Evolutionary conservation across 116 monocot genomes (phyloP), one percentile per base, ranked within the genome.

Genomic region (Trichopus zeylanicus): DNA sequence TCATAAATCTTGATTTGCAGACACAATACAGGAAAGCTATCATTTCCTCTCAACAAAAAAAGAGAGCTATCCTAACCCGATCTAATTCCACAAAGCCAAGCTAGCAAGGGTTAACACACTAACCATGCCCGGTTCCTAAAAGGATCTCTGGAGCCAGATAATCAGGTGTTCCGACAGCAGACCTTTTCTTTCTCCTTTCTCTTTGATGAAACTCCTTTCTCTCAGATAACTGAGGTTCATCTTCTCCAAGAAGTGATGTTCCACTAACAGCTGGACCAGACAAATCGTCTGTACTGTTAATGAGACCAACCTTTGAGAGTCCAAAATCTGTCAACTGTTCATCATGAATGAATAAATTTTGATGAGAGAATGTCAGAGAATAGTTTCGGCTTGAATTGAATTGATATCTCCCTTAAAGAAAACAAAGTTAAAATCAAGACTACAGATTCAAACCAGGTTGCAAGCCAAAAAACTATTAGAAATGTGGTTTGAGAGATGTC

Each of bases 151-250:
- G 97, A 47, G 97, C 97, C 60, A 98, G 68, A 82, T 98, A 98
- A 82, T 98, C 97, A 77, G 97, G 97, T 27, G 97, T 98, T 25
- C 97, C 97, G 38, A 98, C 97, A 75, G 91, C 97, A 71, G 87
- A 91, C 27, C 85, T 87, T 48, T 91, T 80, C 57, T 87, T 77
- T 46, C 85, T 70, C 18, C 85, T 59, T 49, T 91, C 97, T 30
- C 70, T 74, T 23, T 98, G 91, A 78, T 90, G 71, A 55, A 68
- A 13, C 22, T 75, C 48, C 60, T 88, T 82, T 66, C 71, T 65
- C 57, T 62, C 73, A 37, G 77, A 81, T 64, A 87, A 30, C 48
- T 85, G 87, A 73, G 88, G 82, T 62, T 98, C 97, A 69, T 98
- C 97, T 53, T 98, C 97, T 59, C 80, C 87, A 59, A 91, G 74